A percentile compares a stretch with the other conserved stretches of the same genome.
These are phyloP conservation scores for Iris macrosiphon DNA, from an alignment of 106 monocot genomes.

Conservation along the genomic window DNA sequence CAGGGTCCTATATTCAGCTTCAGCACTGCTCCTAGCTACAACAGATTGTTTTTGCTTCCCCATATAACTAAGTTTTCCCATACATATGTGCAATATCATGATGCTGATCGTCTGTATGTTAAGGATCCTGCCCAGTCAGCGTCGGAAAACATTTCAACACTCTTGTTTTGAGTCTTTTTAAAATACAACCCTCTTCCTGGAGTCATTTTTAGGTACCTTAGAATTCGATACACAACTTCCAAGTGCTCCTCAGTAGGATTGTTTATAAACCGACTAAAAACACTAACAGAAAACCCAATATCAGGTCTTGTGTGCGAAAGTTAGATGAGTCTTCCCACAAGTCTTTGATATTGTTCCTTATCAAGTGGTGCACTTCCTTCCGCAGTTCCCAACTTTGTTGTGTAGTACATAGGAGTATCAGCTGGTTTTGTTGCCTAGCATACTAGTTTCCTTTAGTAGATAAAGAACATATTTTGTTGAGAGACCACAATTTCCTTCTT, in stretches of 20 bases:
- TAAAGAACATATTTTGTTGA: not conserved
- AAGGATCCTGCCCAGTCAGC: not conserved
- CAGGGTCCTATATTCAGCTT: no score
- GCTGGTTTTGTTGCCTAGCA: not conserved
- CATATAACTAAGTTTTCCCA: not conserved
- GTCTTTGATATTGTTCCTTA: no score
- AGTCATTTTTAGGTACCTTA: constrained; percentile 1
- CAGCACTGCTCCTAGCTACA: no score
- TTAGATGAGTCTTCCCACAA: constrained; percentile 5
- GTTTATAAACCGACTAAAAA: not conserved
- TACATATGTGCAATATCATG: not conserved
- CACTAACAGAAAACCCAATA: not conserved
- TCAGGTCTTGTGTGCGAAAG: not conserved
- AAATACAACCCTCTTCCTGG: not conserved
- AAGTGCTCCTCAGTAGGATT: constrained; percentile 3
- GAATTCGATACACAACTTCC: constrained; percentile 3
- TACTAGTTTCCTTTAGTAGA: not conserved
- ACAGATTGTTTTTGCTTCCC: no score
- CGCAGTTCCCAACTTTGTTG: not conserved
- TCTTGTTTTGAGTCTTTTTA: not conserved
- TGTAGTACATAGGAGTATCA: not conserved
- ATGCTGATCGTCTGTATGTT: not conserved
- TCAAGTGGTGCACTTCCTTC: not conserved
- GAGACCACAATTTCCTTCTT: not conserved
- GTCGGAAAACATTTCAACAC: not conserved